Conservation (phyloP, 805 yeast species). For the Wickerhamiella nectarea region DNA sequence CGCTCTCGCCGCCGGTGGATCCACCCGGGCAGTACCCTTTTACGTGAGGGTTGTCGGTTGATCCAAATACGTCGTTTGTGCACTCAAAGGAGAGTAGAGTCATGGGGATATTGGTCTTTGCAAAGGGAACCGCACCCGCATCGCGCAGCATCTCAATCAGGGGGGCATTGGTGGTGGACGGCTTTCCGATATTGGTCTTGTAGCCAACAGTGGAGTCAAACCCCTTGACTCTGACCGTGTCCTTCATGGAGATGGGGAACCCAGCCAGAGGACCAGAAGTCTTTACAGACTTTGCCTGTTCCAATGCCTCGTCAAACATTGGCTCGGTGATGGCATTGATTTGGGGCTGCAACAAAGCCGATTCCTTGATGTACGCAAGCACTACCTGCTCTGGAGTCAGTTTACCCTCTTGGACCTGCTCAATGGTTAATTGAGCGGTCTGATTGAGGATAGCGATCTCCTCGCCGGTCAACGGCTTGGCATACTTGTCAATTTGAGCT, state of each 20-base stretch:
- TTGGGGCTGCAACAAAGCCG: slow-evolving; percentile 45
- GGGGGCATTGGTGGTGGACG: slow-evolving; percentile 30
- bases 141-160: slow-evolving; percentile 33
- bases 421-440: slow-evolving; percentile 32
- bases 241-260: slow-evolving; percentile 49
- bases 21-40: slow-evolving; percentile 38
- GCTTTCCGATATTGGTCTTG: slow-evolving; percentile 31
- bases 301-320: slow-evolving; percentile 51
- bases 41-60: slow-evolving; percentile 37
- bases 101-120: slow-evolving; percentile 44
- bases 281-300: slow-evolving; percentile 40
- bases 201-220: slow-evolving; percentile 40
- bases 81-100: slow-evolving; percentile 44
- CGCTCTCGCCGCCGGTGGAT: slow-evolving; percentile 42
- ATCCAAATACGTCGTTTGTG: slow-evolving; percentile 41
- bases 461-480: slow-evolving; percentile 26
- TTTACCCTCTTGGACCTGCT: slow-evolving; percentile 34
- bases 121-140: slow-evolving; percentile 43
- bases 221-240: slow-evolving; percentile 38
- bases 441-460: slow-evolving; percentile 29
- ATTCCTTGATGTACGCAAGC: slow-evolving; percentile 51
- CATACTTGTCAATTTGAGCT: slow-evolving; percentile 28
- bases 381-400: slow-evolving; percentile 39
- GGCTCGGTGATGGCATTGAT: slow-evolving; percentile 49
- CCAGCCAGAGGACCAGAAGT: slow-evolving; percentile 55